Evolutionary conservation across 2,329 filamentous ascomycete species (phyloP).

Genomic region (Calonectria pteridis): DNA sequence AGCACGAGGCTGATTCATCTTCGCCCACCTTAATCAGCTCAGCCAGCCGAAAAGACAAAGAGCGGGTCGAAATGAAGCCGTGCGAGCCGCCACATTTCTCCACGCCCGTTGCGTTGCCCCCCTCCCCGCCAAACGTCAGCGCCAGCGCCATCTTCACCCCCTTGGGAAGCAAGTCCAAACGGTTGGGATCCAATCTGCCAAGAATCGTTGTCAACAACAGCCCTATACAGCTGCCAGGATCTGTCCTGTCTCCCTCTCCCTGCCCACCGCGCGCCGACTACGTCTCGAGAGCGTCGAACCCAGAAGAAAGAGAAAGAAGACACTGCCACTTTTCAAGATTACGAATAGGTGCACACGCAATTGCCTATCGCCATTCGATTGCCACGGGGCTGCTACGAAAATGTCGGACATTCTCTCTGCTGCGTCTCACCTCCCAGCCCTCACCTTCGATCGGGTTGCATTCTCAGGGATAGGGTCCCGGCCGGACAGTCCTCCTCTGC

Average conservation of each 20-base stretch:
- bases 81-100: conserved; percentile 14
- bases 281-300: neutral
- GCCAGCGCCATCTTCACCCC: conserved; percentile 5
- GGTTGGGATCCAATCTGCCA: neutral
- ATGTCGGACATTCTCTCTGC: neutral
- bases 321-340: neutral
- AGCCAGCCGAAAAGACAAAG: neutral
- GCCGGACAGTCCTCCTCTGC: conserved; percentile 47
- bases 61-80: neutral
- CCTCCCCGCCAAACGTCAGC: conserved; percentile 5
- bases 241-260: neutral
- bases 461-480: neutral
- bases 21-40: neutral
- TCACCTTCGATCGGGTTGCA: neutral
- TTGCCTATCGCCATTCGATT: neutral
- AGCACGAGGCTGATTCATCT: neutral
- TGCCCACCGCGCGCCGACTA: neutral
- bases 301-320: too few relatives aligned
- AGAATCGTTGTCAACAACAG: neutral
- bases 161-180: neutral
- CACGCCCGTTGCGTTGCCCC: conserved; percentile 14
- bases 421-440: neutral
- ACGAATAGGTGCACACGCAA: neutral
- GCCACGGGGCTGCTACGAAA: neutral
- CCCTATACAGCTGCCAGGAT: neutral